Percentiles rank a stretch among this genome's conserved stretches.
These are phyloP conservation scores for Ustulina deusta DNA, from an alignment of 2,329 filamentous ascomycete genomes.

Conservation along the genomic window DNA sequence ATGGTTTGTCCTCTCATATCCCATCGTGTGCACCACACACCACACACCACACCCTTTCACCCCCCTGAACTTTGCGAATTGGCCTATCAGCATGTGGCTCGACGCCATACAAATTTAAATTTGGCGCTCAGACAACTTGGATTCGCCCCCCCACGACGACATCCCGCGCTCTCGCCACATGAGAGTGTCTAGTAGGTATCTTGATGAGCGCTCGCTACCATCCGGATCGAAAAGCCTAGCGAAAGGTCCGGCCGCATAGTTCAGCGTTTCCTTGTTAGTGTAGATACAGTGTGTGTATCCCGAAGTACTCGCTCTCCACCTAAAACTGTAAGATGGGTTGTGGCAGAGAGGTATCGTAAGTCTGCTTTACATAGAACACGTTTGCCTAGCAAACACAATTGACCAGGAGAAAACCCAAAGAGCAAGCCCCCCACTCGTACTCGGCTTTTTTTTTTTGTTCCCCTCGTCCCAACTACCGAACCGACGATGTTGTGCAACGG, in stretches of 20 bases:
- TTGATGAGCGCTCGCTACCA: background rate
- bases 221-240: background rate
- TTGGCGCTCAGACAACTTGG: conserved; percentile 24
- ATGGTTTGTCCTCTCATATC: background rate
- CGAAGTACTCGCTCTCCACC: background rate
- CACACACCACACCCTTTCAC: background rate
- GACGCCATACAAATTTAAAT: conserved; percentile 3
- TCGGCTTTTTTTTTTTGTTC: conserved; percentile 2
- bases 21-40: background rate
- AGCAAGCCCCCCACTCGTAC: background rate
- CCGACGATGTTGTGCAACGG: conserved; percentile 20
- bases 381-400: conserved; percentile 27
- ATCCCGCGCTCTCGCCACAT: conserved; percentile 27
- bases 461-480: conserved; percentile 10
- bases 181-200: background rate
- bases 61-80: conserved; percentile 7
- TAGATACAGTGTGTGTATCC: background rate
- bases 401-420: background rate
- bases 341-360: background rate
- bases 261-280: background rate
- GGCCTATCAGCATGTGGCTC: conserved; percentile 29
- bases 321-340: background rate
- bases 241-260: background rate
- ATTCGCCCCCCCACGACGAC: conserved; percentile 16
- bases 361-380: background rate